These are phyloP conservation scores for Hyphopichia wangnamkhiaoensis DNA, from an alignment of 1,139 yeast genomes.

Conservation along the genomic window DNA sequence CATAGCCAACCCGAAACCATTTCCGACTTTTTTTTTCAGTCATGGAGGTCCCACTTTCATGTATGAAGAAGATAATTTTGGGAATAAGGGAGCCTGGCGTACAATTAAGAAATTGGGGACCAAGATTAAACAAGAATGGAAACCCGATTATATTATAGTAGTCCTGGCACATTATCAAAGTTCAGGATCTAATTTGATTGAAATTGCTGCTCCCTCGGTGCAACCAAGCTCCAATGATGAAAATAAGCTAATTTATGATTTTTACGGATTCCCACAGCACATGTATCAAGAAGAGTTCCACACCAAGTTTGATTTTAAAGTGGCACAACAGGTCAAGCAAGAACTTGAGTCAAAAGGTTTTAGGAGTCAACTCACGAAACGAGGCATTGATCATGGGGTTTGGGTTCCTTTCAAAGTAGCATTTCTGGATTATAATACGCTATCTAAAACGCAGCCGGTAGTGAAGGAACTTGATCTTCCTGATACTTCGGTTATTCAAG, in stretches of 20 bases:
- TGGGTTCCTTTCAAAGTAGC: constrained; percentile 83
- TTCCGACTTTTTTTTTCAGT: constrained; percentile 65
- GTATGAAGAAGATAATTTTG: constrained; percentile 43
- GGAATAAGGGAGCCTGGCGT: constrained; percentile 63
- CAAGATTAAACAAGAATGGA: constrained; percentile 44
- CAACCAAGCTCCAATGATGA: constrained; percentile 15
- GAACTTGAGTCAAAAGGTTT: constrained; percentile 47
- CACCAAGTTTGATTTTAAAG: constrained; percentile 36
- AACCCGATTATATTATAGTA: constrained; percentile 66
- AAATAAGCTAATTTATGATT: constrained; percentile 62
- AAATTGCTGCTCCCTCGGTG: constrained; percentile 45
- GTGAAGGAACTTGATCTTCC: constrained; percentile 51
- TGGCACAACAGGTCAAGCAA: constrained; percentile 48
- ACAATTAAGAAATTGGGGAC: constrained; percentile 51
- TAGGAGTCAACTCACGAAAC: constrained; percentile 38
- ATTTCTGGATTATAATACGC: constrained; percentile 44
- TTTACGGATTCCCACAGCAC: constrained; percentile 65
- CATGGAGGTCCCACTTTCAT: constrained; percentile 83
- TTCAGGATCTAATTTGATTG: constrained; percentile 37
- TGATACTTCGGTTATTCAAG: constrained; percentile 49
- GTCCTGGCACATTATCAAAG: constrained; percentile 83
- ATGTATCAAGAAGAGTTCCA: constrained; percentile 67
- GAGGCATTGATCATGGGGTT: constrained; percentile 81
- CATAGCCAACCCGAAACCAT: constrained; percentile 22
- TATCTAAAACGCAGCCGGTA: constrained; percentile 20